Conservation (phyloP, 345 rosid genomes). For the Populus simonii region DNA sequence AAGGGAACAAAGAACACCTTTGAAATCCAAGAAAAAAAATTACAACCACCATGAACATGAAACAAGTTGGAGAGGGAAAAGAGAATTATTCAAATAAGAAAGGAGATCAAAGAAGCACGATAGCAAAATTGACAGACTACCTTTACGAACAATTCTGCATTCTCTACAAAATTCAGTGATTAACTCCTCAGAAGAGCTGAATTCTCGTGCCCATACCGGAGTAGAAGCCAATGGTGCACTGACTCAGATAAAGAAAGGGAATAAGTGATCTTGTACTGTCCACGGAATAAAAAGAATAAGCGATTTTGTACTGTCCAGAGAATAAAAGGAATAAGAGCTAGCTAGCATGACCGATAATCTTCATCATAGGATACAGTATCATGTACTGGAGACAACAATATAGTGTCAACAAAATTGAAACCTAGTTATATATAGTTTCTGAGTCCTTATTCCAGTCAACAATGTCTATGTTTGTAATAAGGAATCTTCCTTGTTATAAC, state of each 20-base stretch:
- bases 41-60: not conserved
- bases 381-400: not conserved
- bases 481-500: not conserved
- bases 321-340: not conserved
- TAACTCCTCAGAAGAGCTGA: slow-evolving; percentile 80
- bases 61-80: not conserved
- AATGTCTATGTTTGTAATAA: not conserved
- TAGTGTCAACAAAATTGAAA: not conserved
- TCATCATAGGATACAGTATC: not conserved
- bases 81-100: not conserved
- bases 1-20: slow-evolving; percentile 6
- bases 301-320: not conserved
- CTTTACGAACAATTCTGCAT: slow-evolving; percentile 97
- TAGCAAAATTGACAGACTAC: slow-evolving; percentile 34
- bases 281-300: slow-evolving; percentile 7
- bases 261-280: slow-evolving; percentile 3
- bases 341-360: not conserved
- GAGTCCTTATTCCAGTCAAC: not conserved
- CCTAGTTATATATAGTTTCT: not conserved
- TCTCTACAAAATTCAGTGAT: slow-evolving; percentile 93
- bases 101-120: not conserved
- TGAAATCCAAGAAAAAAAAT: not conserved
- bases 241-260: slow-evolving; percentile 2
- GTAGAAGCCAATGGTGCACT: slow-evolving; percentile 93
- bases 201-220: slow-evolving; percentile 92